A percentile compares a stretch with the other conserved stretches of the same genome.
Conservation (phyloP, 176 grass and related monocot species). For the Themeda triandra region DNA sequence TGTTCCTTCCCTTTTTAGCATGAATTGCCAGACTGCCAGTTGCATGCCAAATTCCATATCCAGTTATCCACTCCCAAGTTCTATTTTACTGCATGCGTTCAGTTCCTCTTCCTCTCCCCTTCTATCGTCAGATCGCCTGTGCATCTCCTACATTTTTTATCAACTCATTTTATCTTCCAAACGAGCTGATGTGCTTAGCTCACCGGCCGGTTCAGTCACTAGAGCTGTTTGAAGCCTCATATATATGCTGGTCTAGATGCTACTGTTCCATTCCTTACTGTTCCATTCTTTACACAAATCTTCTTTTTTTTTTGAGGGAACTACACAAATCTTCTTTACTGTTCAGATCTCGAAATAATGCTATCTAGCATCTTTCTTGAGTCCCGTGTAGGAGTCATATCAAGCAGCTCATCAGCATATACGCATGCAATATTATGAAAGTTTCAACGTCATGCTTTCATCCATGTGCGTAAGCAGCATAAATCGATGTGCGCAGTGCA, state of each 20-base stretch:
- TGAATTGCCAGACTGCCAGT: neutral
- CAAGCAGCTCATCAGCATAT: neutral
- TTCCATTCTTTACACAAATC: slow-evolving; percentile 30
- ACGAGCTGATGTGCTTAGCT: neutral
- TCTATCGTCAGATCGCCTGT: neutral
- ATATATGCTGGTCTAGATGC: neutral
- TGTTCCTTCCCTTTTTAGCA: slow-evolving; percentile 27
- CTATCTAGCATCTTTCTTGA: slow-evolving; percentile 5
- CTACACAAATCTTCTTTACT: slow-evolving; percentile 36
- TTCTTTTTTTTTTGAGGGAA: no score
- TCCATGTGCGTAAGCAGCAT: neutral
- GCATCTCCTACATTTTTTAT: neutral
- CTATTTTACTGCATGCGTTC: neutral
- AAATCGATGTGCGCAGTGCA: neutral
- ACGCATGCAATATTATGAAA: slow-evolving; percentile 31
- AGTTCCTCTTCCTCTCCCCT: neutral
- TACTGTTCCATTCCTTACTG: slow-evolving; percentile 36
- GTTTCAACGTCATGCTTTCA: neutral
- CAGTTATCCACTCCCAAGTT: neutral
- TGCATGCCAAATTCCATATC: neutral
- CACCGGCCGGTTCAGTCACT: neutral
- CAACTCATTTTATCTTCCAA: neutral
- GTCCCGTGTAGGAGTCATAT: slow-evolving; percentile 34
- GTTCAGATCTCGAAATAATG: slow-evolving; percentile 17
- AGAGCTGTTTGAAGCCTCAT: neutral